phyloP scores from a whole-genome alignment of 768 basidiomycete species.

The Pleurotus pulmonarius region DNA sequence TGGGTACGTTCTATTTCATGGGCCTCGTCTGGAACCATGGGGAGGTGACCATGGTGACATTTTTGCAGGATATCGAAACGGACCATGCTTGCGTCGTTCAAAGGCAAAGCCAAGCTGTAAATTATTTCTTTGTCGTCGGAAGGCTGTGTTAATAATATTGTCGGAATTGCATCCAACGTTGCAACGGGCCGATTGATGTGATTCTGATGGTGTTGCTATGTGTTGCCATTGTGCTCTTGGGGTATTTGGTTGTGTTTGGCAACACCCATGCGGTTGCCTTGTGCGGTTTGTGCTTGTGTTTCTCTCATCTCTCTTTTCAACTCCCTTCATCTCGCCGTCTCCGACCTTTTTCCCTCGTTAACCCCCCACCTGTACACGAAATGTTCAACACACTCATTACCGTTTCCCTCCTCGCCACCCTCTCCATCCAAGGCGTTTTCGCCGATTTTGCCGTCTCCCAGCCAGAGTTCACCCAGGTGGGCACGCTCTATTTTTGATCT shows the following conservation, averaged over 20 bases:
- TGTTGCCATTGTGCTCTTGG: conserved; percentile 2
- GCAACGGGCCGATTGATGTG: background rate
- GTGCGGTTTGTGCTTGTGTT: conserved; percentile 10
- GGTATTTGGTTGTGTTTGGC: conserved; percentile 13
- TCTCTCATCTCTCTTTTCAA: conserved; percentile 20
- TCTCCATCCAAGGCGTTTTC: conserved; percentile 47
- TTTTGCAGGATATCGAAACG: conserved; percentile 59
- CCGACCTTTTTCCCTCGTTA: conserved; percentile 21
- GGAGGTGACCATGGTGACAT: conserved; percentile 35
- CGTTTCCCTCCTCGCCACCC: conserved; percentile 59
- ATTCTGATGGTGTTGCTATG: background rate
- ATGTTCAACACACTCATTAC: conserved; percentile 84
- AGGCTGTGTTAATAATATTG: background rate
- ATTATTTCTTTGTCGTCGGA: conserved; percentile 1
- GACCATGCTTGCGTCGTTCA: conserved; percentile 60
- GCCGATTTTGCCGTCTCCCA: conserved; percentile 53
- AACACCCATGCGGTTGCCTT: conserved; percentile 6
- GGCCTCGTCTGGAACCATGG: conserved; percentile 10
- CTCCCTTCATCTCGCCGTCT: conserved; percentile 22
- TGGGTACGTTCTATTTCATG: conserved; percentile 49
- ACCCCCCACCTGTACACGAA: conserved; percentile 29
- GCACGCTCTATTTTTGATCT: conserved; percentile 8
- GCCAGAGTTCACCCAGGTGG: conserved; percentile 53
- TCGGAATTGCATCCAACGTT: background rate
- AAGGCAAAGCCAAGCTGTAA: conserved; percentile 50